Conservation (phyloP, 768 basidiomycete species). For the Boletus tomentosulus region DNA sequence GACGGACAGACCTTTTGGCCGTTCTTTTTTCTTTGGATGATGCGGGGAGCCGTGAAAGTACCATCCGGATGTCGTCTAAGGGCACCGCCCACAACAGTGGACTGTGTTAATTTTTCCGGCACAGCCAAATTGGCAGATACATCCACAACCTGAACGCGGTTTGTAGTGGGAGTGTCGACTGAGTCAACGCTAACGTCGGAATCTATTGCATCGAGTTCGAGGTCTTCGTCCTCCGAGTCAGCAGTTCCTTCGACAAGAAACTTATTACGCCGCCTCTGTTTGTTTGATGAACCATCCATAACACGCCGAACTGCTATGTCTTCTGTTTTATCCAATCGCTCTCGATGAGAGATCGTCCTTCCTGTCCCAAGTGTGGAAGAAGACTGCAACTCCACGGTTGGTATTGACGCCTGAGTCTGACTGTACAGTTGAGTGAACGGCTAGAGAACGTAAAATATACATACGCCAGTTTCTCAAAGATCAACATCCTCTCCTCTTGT, state of each 20-base stretch:
- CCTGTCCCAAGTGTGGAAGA: slow-evolving; percentile 84
- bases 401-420: slow-evolving; percentile 69
- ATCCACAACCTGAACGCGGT: slow-evolving; percentile 15
- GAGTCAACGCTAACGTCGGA: slow-evolving; percentile 17
- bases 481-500: slow-evolving; percentile 74
- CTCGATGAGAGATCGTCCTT: slow-evolving; percentile 54
- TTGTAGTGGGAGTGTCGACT: not conserved
- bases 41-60: slow-evolving; percentile 43
- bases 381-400: slow-evolving; percentile 61
- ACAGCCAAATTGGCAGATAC: slow-evolving; percentile 5
- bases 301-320: slow-evolving; percentile 54
- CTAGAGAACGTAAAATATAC: slow-evolving; percentile 18
- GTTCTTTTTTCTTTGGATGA: slow-evolving; percentile 42
- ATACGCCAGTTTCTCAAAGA: slow-evolving; percentile 82
- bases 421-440: slow-evolving; percentile 37
- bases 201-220: slow-evolving; percentile 32
- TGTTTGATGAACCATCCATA: slow-evolving; percentile 44
- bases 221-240: slow-evolving; percentile 33
- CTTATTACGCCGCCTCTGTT: slow-evolving; percentile 43
- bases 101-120: slow-evolving; percentile 12
- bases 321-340: slow-evolving; percentile 54
- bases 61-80: slow-evolving; percentile 67
- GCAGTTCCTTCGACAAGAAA: slow-evolving; percentile 5
- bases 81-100: slow-evolving; percentile 52
- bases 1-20: slow-evolving; percentile 39